Base-by-base conservation (phyloP, 2,329 filamentous ascomycete species). In the Alternaria atra region DNA sequence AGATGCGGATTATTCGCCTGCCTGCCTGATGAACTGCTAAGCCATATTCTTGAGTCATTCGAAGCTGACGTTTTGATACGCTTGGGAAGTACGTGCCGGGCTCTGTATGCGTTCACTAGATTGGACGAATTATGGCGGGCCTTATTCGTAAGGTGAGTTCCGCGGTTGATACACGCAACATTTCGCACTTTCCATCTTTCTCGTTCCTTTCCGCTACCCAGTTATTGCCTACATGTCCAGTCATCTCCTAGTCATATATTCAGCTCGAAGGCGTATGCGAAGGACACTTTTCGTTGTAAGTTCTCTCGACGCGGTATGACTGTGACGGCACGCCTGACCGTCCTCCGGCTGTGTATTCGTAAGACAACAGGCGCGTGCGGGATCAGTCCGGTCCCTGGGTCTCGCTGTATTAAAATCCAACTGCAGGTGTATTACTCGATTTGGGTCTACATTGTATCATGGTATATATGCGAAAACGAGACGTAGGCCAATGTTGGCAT, bases 41-140 rank as follows among this genome's bases (percentile, higher is more conserved):
- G 90, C 67, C 83, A 90, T 55, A 75, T 97, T 15, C 80, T 97
- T 63, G 94, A 97, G 77, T 87, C 83, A 70, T 83, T 97, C 46
- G 90, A 94, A 70, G 82, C 86, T 50, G 70, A 78, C 9, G 82
- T 84, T 53, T 81, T 98, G 53, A 79, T 89, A 57, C 80, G 79
- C 7, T 81, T 98, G 42, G 92, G 93, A 8, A 86, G 86, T 56
- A 91, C 93, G 6, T 97, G 94, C 83, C 92, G 89, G 76, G 93
- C 92, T 54, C 81, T 98, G 15, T 94, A 93, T 83, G 94, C 93
- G 1, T 96, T 94, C 75, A 91, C 90, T 55, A 85, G 90, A 51
- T 88, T 88, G 48, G 94, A 97, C 66, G 94, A 98, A 71, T 78
- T 97, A 35, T 98, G 94, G 94, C 94, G 95, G 79, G 80, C 89